Evolutionary conservation across 1,139 yeast genomes (phyloP).

Genomic region (Geotrichum bryndzae): DNA sequence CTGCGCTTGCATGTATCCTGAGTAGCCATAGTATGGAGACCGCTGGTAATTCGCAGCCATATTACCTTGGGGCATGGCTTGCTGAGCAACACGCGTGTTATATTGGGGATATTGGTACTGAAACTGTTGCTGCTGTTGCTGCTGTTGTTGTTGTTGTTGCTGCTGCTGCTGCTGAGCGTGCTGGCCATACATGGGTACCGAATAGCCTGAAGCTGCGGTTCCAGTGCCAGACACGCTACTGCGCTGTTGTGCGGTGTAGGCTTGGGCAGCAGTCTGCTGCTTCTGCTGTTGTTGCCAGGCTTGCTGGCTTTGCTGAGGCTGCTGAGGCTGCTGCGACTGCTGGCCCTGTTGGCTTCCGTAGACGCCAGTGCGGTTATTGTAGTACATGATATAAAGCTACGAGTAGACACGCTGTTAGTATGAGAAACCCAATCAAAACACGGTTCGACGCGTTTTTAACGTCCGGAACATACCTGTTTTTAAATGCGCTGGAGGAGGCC

Average conservation of each 20-base stretch:
- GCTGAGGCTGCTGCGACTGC: slow-evolving; percentile 5
- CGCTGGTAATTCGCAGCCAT: slow-evolving; percentile 2
- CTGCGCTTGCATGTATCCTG: slow-evolving; percentile 1
- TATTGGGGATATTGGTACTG: not conserved
- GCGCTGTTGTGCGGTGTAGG: not conserved
- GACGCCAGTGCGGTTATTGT: not conserved
- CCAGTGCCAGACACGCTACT: not conserved
- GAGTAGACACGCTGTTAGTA: not conserved
- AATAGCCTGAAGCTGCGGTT: not conserved
- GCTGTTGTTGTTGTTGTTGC: not conserved
- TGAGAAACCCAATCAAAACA: not conserved
- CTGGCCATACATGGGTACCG: slow-evolving; percentile 1
- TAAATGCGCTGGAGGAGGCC: too few species aligned
- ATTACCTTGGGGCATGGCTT: not conserved
- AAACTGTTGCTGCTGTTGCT: not conserved
- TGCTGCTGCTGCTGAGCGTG: slow-evolving; percentile 2
- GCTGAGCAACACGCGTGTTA: not conserved
- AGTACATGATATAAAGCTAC: not conserved
- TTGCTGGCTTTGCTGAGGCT: not conserved
- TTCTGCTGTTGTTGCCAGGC: slow-evolving; percentile 8
- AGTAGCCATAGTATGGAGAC: slow-evolving; percentile 1
- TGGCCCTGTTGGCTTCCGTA: not conserved
- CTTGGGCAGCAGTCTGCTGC: not conserved
- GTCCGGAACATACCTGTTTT: not conserved
- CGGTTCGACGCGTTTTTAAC: not conserved